Base-by-base conservation (phyloP, 306 rosid genomes). In the Sindora glabra region DNA sequence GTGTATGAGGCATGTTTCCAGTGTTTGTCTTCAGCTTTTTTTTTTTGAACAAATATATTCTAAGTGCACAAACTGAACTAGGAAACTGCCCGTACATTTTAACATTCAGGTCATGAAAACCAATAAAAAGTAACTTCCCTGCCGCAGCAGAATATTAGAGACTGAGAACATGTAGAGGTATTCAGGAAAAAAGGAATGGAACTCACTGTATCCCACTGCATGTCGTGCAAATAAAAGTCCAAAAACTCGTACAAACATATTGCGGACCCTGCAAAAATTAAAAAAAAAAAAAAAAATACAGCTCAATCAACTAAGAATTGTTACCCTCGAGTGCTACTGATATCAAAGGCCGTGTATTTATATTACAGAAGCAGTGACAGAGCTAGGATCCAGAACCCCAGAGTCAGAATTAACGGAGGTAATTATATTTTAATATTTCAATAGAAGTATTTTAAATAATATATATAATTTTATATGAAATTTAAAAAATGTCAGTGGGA, bases 181-280 rank as follows among this genome's bases (percentile, higher is more conserved):
- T 59, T 57, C 2, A 24, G 37, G 22, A 18, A 48, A 60, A 50
- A 36, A 36, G 47, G 26, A 51, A 42, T 44, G 64, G 45, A 34
- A 78, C 96, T 88, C 81, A 88, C 96, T 88, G 96, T 54, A 88
- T 88, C 67, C 96, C 96, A 44, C 96, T 79, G 84, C 96, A 88
- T 45, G 96, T 74, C 37, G 29, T 56, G 71, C 96, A 88, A 59
- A 82, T 59, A 77, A 84, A 84, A 44, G 80, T 84, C 89, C 92
- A 84, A 55, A 87, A 84, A 53, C 77, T 82, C 37, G 89, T 76
- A 70, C 96, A 87, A 17, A 84, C 96, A 66, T 84, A 87, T 65
- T 87, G 96, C 24, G 92, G 96, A 50, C 96, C 95, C 96, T 87
- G 87, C 11, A 62, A 39, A 53, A 62, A 65, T 12, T n/a, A n/a